Evolutionary conservation across 495 filamentous ascomycete genomes (phyloP), one percentile per base, ranked within the genome.

Genomic region (Oidiodendron maius): DNA sequence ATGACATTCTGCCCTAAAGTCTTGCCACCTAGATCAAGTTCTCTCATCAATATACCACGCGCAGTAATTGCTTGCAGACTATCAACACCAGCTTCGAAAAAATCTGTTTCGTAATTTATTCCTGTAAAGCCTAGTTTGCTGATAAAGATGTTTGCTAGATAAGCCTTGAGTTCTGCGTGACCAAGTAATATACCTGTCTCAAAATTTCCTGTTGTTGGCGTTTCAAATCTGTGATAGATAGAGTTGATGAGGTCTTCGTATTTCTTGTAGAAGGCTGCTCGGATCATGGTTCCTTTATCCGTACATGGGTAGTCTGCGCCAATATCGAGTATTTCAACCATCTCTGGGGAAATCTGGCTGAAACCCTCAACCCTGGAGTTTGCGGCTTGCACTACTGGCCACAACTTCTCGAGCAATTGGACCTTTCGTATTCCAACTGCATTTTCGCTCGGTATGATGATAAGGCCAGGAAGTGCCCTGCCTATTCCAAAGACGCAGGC

Each of bases 401-500:
- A 77, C 11, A 82, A 58, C 6, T 50, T 28, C 13, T 71, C 53
- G 2, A 80, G 38, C 34, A 69, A 72, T 10, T 70, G 61, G 0
- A 61, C 53, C 3, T 71, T 63, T 0, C 62, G 43, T 40, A 73
- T 51, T 11, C 23, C 46, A 20, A 21, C 53, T 11, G 63, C 58
- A 22, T 50, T 59, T 26, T 67, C 60, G 0, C 65, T 53, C 13
- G 65, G 68, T 48, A 82, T 71, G 17, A 83, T 42, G n/a, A 85
- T 52, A 0, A 80, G 50, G 0, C 80, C 79, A 0, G 79, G 77
- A 11, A 70, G 64, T 3, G 69, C 53, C 24, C 65, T 69, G 12
- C 64, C 70, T 1, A 71, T 57, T 3, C 80, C 83, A 45, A 87
- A 74, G 1, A 86, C 71, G 4, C 82, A 65, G 9, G 72, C 77